Percentiles rank a stretch among this genome's conserved stretches.
Conservation (phyloP, 2,329 filamentous ascomycete genomes). For the Niveomyces coronatus region DNA sequence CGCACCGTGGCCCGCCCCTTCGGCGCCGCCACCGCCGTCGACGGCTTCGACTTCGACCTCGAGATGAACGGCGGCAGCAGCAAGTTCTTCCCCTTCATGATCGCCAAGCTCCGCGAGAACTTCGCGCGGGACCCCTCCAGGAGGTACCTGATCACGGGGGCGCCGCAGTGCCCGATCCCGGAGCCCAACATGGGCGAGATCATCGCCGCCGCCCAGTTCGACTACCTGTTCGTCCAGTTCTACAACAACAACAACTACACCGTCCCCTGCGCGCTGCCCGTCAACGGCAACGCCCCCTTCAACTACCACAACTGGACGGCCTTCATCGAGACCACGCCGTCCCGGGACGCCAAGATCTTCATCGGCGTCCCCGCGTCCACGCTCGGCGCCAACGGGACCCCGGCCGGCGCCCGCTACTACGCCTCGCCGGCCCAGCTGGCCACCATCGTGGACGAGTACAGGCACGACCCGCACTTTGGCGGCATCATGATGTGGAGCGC, state of each 20-base stretch:
- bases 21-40: constrained; percentile 11
- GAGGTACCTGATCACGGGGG: constrained; percentile 34
- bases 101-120: constrained; percentile 14
- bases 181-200: constrained; percentile 31
- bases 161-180: constrained; percentile 33
- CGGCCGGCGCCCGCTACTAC: constrained; percentile 24
- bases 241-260: constrained; percentile 36
- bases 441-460: constrained; percentile 19
- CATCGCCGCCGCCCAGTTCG: constrained; percentile 27
- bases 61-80: constrained; percentile 14
- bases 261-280: constrained; percentile 12
- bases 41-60: constrained; percentile 17
- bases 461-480: constrained; percentile 21
- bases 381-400: constrained; percentile 24
- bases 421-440: constrained; percentile 22
- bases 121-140: constrained; percentile 11
- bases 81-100: constrained; percentile 14
- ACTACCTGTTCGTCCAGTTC: constrained; percentile 35
- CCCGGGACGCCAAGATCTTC: constrained; percentile 18
- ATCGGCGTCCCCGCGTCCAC: constrained; percentile 21
- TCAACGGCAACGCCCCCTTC: constrained; percentile 12
- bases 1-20: constrained; percentile 13
- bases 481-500: constrained; percentile 33
- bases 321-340: constrained; percentile 17
- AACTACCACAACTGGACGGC: constrained; percentile 18